Base-by-base conservation (phyloP, 768 basidiomycete genomes). In the Rhodotorula diobovata region DNA sequence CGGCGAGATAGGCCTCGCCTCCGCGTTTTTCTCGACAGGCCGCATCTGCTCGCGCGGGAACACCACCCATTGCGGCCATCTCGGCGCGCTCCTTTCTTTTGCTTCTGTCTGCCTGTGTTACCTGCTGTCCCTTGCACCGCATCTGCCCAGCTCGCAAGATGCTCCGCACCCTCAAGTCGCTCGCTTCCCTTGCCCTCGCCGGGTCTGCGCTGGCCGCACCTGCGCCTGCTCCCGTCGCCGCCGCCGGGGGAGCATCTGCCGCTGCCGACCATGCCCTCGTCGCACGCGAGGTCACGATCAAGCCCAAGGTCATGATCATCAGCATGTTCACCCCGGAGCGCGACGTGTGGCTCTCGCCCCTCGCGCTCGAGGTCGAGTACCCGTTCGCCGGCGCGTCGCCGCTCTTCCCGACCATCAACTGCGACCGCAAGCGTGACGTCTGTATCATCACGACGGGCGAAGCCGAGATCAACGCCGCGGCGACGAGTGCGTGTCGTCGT, bases 401-500 rank as follows among this genome's bases (percentile, higher is more conserved):
- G 12, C 76, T 81, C 23, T 83, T 71, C 77, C 83, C 82, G 5
- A 63, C 81, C 61, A 79, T 80, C 15, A 80, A 80, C 48, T 83
- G 83, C 73, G 80, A 82, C 25, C 45, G 55, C 41, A 69, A 77
- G 39, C 80, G 80, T 11, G 68, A 73, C 21, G 77, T 83, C 55
- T 84, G 83, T 66, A 80, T 82, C 46, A 67, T 82, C 16, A 80
- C 56, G 35, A 74, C 73, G 1, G 73, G 73, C 18, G 73, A 71
- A 37, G 74, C 76, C 16, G 83, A 83, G 75, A 84, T 84, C 77
- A 84, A 84, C 72, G 83, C 83, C 0, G 83, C 82, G 28, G 71
- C 79, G 12, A 78, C 81, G 16, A 77, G 64, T 66, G 57, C 32
- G 64, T 65, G 23, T 25, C 46, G 2, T 3, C 18, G n/a, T n/a